Percentiles rank a stretch among this genome's conserved stretches.
phyloP scores from a whole-genome alignment of 768 basidiomycete genomes.

The Neoboletus subvelutipes region DNA sequence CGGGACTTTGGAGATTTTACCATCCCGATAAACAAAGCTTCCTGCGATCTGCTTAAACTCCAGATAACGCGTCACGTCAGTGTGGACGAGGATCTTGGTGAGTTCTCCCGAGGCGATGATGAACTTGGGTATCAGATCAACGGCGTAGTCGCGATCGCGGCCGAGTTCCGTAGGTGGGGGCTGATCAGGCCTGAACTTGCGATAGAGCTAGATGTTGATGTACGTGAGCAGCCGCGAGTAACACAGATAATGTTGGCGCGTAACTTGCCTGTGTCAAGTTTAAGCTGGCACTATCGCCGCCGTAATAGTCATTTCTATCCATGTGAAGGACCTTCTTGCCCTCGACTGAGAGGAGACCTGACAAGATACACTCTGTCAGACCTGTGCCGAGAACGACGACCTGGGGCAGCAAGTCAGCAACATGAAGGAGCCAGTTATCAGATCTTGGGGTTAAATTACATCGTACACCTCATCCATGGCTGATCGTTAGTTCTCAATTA shows the following conservation, averaged over 20 bases:
- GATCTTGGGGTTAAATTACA: conserved; percentile 44
- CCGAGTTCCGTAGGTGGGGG: conserved; percentile 81
- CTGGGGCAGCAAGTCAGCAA: conserved; percentile 38
- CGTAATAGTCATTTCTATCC: conserved; percentile 98
- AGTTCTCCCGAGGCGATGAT: conserved; percentile 98
- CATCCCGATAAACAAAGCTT: conserved; percentile 96
- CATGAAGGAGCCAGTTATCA: conserved; percentile 6
- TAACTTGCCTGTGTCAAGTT: conserved; percentile 89
- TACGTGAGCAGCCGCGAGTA: conserved; percentile 16
- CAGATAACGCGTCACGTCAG: conserved; percentile 96
- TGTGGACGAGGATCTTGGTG: conserved; percentile 97
- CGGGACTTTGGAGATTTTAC: conserved; percentile 95
- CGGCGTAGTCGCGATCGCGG: conserved; percentile 95
- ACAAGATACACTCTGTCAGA: conserved; percentile 97
- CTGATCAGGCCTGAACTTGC: conserved; percentile 86
- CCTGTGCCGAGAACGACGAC: conserved; percentile 95
- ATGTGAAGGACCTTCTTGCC: conserved; percentile 99
- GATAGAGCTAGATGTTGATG: conserved; percentile 69
- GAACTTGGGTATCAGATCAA: conserved; percentile 98
- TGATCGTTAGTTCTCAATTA: conserved; percentile 17
- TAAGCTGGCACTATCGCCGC: conserved; percentile 94
- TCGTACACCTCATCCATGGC: conserved; percentile 99
- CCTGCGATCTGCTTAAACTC: conserved; percentile 99
- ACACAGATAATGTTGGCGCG: conserved; percentile 5
- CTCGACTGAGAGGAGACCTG: conserved; percentile 96